Conservation (phyloP, 73 alveolate genomes). For the Tetrahymena thermophila region DNA sequence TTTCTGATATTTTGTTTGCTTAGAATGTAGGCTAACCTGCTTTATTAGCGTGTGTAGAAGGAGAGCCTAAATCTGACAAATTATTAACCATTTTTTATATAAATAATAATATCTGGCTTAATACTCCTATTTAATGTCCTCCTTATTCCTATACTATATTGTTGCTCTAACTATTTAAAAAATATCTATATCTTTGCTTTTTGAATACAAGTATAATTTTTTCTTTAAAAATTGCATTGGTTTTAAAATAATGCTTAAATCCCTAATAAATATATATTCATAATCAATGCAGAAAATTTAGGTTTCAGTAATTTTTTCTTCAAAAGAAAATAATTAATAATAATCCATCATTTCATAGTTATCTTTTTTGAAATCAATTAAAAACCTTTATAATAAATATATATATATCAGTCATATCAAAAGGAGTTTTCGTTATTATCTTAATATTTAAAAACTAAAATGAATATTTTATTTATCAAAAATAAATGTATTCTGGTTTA, state of each 20-base stretch:
- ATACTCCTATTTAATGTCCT: background rate
- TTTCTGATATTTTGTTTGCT: background rate
- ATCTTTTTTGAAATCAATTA: background rate
- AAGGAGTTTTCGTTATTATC: background rate
- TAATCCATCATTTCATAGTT: background rate
- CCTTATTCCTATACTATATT: background rate
- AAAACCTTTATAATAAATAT: background rate
- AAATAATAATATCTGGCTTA: background rate
- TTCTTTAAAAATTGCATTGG: background rate
- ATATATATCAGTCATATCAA: no score
- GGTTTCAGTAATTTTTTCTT: background rate
- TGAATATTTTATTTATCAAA: background rate
- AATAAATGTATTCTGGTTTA: no score
- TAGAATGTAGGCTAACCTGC: background rate
- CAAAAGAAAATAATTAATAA: background rate
- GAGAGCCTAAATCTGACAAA: background rate
- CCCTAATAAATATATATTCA: background rate
- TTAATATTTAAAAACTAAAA: no score
- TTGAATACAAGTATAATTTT: background rate
- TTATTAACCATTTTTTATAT: background rate
- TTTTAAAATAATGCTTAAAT: background rate
- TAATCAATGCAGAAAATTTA: background rate
- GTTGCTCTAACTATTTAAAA: background rate
- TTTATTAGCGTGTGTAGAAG: background rate
- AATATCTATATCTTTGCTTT: background rate